Evolutionary conservation across 192 early-diverging fungal genomes (phyloP), one percentile per base, ranked within the genome.

Genomic region (Spizellomyces sp.): DNA sequence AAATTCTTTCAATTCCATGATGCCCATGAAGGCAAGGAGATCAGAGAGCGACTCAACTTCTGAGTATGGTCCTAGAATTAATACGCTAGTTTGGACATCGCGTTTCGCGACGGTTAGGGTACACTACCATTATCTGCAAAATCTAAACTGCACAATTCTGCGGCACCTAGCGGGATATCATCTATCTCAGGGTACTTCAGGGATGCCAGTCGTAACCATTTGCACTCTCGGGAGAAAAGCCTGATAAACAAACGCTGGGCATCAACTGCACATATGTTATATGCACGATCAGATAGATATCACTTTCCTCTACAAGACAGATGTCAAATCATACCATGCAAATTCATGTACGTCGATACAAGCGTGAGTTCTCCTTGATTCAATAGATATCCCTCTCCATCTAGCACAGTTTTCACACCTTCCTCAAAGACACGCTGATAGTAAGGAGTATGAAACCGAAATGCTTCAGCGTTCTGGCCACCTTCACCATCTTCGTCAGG

Each of bases 341-440:
- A 36, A 36, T 36, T 36, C 27, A 19, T 54, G 52, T 54, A 54
- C 27, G 1, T 36, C 27, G 63, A 9, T n/a, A 56, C 48, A 10
- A 64, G 9, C 43, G 10, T 17, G 42, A 56, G 8, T 42, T 72
- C 70, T 41, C 8, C 50, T 8, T 45, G 17, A 48, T 64, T 19
- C 8, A 70, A 47, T 6, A 70, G 59, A 47, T 70, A 60, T 48
- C 58, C n/a, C 57, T 70, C 69, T 5, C 45, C 8, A 57, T 48
- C 48, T 22, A 64, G 14, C 7, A 64, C 62, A 12, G 17, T 56
- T 12, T 17, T 45, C 27, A 72, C 41, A 15, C 48, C 70, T 64
- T 72, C 70, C 8, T 63, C 60, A 36, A 72, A 72, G 1, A 72
- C 70, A n/a, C 70, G 45, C 50, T 72, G 70, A 64, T 72, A 72